Percentiles rank a stretch among this genome's conserved stretches.
These are phyloP conservation scores for Lepidium aucheri DNA, from an alignment of 345 rosid genomes.

Conservation along the genomic window DNA sequence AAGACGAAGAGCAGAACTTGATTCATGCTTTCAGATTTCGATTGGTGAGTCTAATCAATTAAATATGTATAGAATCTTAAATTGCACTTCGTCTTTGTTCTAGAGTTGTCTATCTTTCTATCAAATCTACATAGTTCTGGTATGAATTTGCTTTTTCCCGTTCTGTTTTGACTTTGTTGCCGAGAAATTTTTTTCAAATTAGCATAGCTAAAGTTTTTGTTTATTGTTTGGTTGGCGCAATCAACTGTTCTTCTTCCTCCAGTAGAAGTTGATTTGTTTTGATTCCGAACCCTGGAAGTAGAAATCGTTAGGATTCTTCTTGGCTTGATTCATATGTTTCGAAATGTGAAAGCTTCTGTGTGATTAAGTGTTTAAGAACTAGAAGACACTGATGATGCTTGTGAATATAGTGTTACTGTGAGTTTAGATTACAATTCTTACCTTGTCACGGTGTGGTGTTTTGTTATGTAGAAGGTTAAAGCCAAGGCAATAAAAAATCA, in stretches of 20 bases:
- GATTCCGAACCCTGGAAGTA: neutral
- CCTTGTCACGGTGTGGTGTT: neutral
- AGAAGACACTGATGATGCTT: neutral
- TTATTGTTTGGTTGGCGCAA: neutral
- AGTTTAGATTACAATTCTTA: neutral
- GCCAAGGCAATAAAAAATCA: conserved; percentile 6
- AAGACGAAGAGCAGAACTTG: neutral
- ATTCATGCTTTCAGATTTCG: conserved; percentile 2
- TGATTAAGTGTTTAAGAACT: neutral
- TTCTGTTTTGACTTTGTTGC: conserved; percentile 12
- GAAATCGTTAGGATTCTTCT: neutral
- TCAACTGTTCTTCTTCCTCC: neutral
- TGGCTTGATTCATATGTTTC: neutral
- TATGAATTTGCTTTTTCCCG: neutral
- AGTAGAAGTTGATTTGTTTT: neutral
- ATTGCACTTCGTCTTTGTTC: neutral
- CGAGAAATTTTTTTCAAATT: neutral
- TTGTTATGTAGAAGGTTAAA: conserved; percentile 15
- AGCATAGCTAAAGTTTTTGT: neutral
- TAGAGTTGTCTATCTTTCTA: neutral
- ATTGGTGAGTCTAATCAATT: conserved; percentile 6
- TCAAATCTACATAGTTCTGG: neutral
- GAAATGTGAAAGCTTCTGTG: neutral
- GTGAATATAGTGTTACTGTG: neutral
- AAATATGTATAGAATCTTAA: neutral